Conservation (phyloP, 306 rosid genomes). For the Gillenia trifoliata region DNA sequence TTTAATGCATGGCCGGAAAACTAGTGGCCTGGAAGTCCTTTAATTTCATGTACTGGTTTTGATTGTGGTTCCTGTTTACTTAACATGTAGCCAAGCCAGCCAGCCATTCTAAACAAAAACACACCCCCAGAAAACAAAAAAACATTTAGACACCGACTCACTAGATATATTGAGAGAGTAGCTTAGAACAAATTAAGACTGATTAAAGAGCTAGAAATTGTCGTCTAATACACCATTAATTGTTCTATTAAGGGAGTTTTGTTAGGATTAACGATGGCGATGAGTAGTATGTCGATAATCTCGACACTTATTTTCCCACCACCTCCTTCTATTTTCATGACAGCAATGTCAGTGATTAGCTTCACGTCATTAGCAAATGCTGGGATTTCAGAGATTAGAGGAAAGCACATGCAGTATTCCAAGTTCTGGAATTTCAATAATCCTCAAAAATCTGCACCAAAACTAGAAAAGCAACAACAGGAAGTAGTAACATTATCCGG, state of each 20-base stretch:
- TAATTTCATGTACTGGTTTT: not conserved
- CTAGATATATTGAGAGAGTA: too few species aligned
- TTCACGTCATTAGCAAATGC: constrained; percentile 6
- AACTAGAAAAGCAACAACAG: not conserved
- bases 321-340: constrained; percentile 43
- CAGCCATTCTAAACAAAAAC: not conserved
- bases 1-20: not conserved
- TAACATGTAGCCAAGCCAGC: not conserved
- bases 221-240: not conserved
- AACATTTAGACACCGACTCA: not conserved
- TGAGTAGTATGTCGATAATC: not conserved
- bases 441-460: not conserved
- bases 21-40: not conserved
- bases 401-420: constrained; percentile 62
- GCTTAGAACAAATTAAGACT: too few species aligned
- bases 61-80: not conserved
- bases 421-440: constrained; percentile 38
- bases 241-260: not conserved
- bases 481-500: constrained; percentile 25
- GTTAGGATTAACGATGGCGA: not conserved
- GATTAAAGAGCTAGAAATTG: not conserved
- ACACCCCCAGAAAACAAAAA: too few species aligned
- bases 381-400: constrained; percentile 49
- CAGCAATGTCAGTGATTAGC: constrained; percentile 40
- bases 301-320: constrained; percentile 37